phyloP scores from a whole-genome alignment of 2,329 filamentous ascomycete genomes.

The Sclerotinia subarctica region DNA sequence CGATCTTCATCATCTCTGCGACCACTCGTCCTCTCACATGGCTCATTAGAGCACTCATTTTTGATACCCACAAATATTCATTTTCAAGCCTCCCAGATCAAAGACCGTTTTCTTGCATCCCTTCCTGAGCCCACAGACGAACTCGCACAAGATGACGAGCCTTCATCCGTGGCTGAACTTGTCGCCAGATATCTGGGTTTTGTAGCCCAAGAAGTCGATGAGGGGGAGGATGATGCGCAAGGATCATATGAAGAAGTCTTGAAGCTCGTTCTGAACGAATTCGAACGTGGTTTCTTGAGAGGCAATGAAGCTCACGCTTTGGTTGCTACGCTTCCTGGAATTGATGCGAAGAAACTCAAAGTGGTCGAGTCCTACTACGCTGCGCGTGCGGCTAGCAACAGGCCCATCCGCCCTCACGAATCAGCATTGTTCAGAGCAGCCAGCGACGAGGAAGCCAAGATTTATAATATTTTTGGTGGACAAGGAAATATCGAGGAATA shows the following conservation, averaged over 20 bases:
- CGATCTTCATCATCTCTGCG: constrained; percentile 90
- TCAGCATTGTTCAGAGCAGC: constrained; percentile 89
- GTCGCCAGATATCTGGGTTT: constrained; percentile 92
- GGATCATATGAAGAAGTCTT: constrained; percentile 90
- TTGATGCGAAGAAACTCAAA: constrained; percentile 85
- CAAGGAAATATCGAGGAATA: constrained; percentile 99
- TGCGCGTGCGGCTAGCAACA: constrained; percentile 76
- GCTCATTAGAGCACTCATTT: constrained; percentile 93
- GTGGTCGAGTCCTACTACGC: constrained; percentile 91
- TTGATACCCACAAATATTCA: constrained; percentile 93
- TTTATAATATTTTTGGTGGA: constrained; percentile 94
- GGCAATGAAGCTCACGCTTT: constrained; percentile 96
- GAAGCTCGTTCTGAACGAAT: constrained; percentile 90
- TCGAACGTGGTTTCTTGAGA: constrained; percentile 89
- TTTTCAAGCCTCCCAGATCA: constrained; percentile 92
- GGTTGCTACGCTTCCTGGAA: constrained; percentile 80
- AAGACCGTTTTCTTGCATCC: constrained; percentile 81
- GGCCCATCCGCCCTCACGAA: constrained; percentile 86
- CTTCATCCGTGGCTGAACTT: constrained; percentile 90
- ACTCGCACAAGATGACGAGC: constrained; percentile 96
- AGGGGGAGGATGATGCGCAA: constrained; percentile 84
- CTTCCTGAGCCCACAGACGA: constrained; percentile 93
- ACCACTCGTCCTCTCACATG: constrained; percentile 85
- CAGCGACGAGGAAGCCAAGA: constrained; percentile 73
- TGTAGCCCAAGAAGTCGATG: constrained; percentile 82